phyloP scores from a whole-genome alignment of 108 stramenopile genomes.

The Asterionellopsis glacialis region DNA sequence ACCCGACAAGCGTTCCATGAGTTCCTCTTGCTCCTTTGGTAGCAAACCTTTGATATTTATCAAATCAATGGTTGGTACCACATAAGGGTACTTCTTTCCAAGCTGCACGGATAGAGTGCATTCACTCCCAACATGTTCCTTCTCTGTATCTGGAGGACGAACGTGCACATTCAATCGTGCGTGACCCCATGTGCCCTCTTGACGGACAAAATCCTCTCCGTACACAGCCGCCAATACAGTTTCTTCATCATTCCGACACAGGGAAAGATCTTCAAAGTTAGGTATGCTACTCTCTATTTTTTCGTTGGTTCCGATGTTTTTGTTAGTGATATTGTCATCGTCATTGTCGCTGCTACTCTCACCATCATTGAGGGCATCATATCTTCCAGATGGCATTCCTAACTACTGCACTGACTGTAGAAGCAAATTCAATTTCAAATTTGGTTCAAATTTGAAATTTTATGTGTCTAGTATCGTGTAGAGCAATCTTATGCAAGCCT shows the following conservation, averaged over 20 bases:
- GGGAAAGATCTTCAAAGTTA: constrained; percentile 59
- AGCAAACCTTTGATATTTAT: constrained; percentile 42
- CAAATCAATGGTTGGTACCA: constrained; percentile 48
- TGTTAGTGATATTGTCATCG: too few relatives aligned
- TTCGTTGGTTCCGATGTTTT: too few relatives aligned
- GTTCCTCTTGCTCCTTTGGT: constrained; percentile 24
- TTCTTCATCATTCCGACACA: constrained; percentile 63
- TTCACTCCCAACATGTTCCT: constrained; percentile 21
- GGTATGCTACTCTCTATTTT: too few relatives aligned
- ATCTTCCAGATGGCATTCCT: too few relatives aligned
- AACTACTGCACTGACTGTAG: too few relatives aligned
- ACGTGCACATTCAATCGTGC: constrained; percentile 27
- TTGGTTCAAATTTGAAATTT: too few relatives aligned
- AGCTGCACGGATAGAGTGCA: constrained; percentile 46
- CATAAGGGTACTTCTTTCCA: constrained; percentile 63
- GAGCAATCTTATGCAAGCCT: too few relatives aligned
- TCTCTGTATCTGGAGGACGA: constrained; percentile 38
- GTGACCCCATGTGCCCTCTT: constrained; percentile 44
- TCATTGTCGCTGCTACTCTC: too few relatives aligned
- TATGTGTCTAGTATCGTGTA: too few relatives aligned
- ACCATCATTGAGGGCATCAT: too few relatives aligned
- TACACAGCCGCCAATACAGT: constrained; percentile 74
- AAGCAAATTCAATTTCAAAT: too few relatives aligned
- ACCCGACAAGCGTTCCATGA: constrained; percentile 26
- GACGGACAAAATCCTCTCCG: constrained; percentile 50